A percentile compares a stretch with the other conserved stretches of the same genome.
Evolutionary conservation across 2,329 filamentous ascomycete species (phyloP).

Genomic region (Colletotrichum chrysophilum): DNA sequence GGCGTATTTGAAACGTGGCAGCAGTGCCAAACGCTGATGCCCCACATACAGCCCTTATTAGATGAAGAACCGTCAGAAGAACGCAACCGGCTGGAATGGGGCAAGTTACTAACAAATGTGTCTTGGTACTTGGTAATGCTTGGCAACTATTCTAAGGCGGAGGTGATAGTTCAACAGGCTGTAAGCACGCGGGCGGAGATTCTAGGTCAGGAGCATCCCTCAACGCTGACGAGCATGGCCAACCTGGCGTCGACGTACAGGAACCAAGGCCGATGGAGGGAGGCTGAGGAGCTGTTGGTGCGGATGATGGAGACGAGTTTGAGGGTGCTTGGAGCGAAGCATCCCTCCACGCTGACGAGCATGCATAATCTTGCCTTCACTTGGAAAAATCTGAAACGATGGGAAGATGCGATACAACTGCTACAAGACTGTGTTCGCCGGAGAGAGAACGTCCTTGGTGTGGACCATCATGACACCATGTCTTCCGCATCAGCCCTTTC

Average conservation of each 20-base stretch:
- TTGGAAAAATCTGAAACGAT: not conserved
- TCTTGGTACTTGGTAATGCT: slow-evolving; percentile 11
- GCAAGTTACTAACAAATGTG: slow-evolving; percentile 11
- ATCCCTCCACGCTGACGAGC: not conserved
- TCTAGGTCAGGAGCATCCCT: too few species aligned
- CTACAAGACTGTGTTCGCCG: not conserved
- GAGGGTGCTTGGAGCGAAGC: not conserved
- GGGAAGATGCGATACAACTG: not conserved
- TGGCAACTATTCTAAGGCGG: not conserved
- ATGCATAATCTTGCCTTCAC: not conserved
- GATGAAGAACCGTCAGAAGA: not conserved
- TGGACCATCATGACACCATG: too few species aligned
- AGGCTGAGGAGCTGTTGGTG: not conserved
- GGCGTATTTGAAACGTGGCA: not conserved
- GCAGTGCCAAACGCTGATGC: not conserved
- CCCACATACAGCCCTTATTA: not conserved
- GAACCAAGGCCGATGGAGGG: not conserved
- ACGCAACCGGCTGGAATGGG: not conserved
- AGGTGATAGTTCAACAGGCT: not conserved
- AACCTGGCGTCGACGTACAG: not conserved
- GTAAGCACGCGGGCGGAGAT: not conserved
- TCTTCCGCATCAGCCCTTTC: too few species aligned
- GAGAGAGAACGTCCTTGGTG: too few species aligned
- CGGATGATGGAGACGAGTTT: too few species aligned
- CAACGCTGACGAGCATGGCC: not conserved